Evolutionary conservation across 805 yeast species (phyloP), one percentile per base, ranked within the genome.

Genomic region (Lipomyces spencermartinsiae): DNA sequence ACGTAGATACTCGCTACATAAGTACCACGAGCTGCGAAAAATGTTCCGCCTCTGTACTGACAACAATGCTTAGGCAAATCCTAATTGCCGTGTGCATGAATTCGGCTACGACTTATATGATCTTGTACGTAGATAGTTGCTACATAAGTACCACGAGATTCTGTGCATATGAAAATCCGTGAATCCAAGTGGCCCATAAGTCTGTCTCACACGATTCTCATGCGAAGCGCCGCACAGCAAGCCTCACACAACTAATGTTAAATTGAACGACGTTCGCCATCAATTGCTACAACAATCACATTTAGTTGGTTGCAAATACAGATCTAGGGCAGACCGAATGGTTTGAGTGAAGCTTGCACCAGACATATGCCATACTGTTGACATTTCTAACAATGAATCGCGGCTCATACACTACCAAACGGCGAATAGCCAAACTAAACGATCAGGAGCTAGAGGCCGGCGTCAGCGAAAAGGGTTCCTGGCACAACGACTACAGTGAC

Each of bases 401-500:
- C 49, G 49, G 49, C 10, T 43, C 49, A 16, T 43, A 43, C 49
- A 16, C 49, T 8, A 43, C 49, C 22, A 43, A 43, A 58, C 68
- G 71, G 7, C 57, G 69, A 29, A 66, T 68, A 16, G 70, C 70
- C 34, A 62, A 62, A 33, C 53, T 74, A 29, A 92, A 87, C 75
- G 86, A 87, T 64, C 82, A 81, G 65, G 98, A 93, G 74, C 81
- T 93, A 19, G 84, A 83, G n/a, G 79, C 79, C 7, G 87, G 88
- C 14, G 84, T 87, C 0, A 78, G 89, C 0, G 82, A 84, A 46
- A 78, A 81, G 3, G 91, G 90, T 0, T 92, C 97, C 5, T 94
- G 98, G 98, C 98, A 94, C 76, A 83, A 86, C 68, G 97, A 93
- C 72, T 92, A 88, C 75, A 80, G 80, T 31, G 93, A 92, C 71